These are phyloP conservation scores for Perilla frutescens DNA, from an alignment of 257 asterid species.

Conservation along the genomic window DNA sequence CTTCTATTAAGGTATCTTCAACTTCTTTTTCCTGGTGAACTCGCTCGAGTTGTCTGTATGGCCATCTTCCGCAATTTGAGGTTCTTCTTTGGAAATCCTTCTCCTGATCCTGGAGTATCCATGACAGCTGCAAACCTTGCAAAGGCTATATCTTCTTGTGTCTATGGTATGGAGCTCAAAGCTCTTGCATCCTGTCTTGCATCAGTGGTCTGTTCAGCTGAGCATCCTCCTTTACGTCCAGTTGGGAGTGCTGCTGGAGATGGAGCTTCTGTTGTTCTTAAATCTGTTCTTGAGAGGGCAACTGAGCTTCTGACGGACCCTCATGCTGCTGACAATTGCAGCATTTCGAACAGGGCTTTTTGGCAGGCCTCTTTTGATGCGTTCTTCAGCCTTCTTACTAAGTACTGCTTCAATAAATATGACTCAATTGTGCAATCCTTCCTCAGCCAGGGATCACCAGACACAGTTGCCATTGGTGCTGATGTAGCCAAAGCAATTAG, in stretches of 20 bases:
- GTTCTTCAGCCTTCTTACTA: conserved; percentile 63
- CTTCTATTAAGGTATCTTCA: conserved; percentile 61
- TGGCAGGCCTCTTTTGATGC: conserved; percentile 93
- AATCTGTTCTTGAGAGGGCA: conserved; percentile 73
- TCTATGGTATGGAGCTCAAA: conserved; percentile 63
- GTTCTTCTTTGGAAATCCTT: conserved; percentile 63
- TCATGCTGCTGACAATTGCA: conserved; percentile 55
- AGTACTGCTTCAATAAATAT: conserved; percentile 73
- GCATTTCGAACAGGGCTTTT: conserved; percentile 52
- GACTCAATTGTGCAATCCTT: conserved; percentile 62
- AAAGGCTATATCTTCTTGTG: conserved; percentile 49
- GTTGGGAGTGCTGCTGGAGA: conserved; percentile 72
- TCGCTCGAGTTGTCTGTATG: conserved; percentile 72
- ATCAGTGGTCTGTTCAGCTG: conserved; percentile 74
- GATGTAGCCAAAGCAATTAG: conserved; percentile 62
- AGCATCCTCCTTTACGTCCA: conserved; percentile 80
- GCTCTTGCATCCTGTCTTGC: conserved; percentile 80
- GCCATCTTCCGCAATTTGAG: conserved; percentile 81
- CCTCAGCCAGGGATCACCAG: conserved; percentile 50
- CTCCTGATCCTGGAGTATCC: conserved; percentile 48
- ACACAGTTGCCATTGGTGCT: conserved; percentile 46
- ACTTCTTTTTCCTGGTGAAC: conserved; percentile 67
- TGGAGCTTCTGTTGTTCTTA: conserved; percentile 72
- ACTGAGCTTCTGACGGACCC: conserved; percentile 73
- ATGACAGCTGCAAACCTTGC: conserved; percentile 50